Evolutionary conservation across 108 stramenopile genomes (phyloP), one percentile per base, ranked within the genome.

Genomic region (Cyclotella sp.): DNA sequence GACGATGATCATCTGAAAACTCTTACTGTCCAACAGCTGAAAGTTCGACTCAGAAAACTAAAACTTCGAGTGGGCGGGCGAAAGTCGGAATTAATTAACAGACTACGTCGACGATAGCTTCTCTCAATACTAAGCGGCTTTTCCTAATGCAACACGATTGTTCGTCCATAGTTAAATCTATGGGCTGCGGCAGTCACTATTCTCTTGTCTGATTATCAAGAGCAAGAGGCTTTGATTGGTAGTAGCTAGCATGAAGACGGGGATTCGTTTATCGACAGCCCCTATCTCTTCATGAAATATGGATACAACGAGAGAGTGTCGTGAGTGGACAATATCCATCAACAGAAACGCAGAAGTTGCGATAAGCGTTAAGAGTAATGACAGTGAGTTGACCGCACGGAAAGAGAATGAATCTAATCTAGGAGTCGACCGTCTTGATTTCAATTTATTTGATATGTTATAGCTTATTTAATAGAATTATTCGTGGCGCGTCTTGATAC

Each of bases 371-470:
- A n/a, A n/a, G n/a, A n/a, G n/a, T n/a, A n/a, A n/a, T n/a, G n/a
- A 67, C 82, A 46, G 85, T 76, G 61, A 88, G 86, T 27, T 84
- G 86, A 69, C 84, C 79, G 0, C 77, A 91, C 55, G 93, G 93
- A 19, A 92, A 92, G 46, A 82, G 90, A 0, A 87, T 94, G 28
- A 58, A 90, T 21, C 41, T n/a, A 28, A 70, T 70, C 30, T 8
- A 34, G 34, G 60, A 61, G 2, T 39, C 7, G 34, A 34, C 34
- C 6, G 34, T 34, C 34, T 2, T 34, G 34, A 5, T 34, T 5
- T 34, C 34, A 34, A 34, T 34, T 34, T 6, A 34, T 34, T 34
- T 34, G 2, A 34, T 34, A 34, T 6, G 2, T 34, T 6, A 34
- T 5, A 34, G 34, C 34, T 34, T 34, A 34, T 6, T 2, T 34